Percentiles rank a stretch among this genome's conserved stretches.
These are phyloP conservation scores for Phascolomyces articulosus DNA, from an alignment of 371 early-diverging fungal species.

Conservation along the genomic window DNA sequence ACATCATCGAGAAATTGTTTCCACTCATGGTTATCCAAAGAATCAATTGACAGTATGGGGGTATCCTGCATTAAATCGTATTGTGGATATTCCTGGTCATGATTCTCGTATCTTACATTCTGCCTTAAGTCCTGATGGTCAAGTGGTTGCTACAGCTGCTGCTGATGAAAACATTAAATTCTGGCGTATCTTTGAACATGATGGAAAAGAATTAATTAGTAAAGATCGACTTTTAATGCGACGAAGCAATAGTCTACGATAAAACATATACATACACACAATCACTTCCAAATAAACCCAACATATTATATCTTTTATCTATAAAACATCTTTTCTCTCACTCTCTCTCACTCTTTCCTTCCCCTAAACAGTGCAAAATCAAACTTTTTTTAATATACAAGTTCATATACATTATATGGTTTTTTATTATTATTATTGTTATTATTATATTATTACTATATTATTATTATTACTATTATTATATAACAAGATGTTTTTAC, in stretches of 20 bases:
- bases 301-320: too few relatives aligned
- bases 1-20: constrained; percentile 92
- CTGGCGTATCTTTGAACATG: constrained; percentile 89
- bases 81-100: constrained; percentile 86
- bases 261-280: constrained; percentile 7
- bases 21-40: constrained; percentile 93
- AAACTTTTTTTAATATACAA: too few relatives aligned
- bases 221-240: constrained; percentile 9
- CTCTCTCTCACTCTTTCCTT: too few relatives aligned
- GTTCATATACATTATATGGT: too few relatives aligned
- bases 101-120: constrained; percentile 90
- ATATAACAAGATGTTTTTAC: too few relatives aligned
- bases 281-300: too few relatives aligned
- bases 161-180: constrained; percentile 98
- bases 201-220: constrained; percentile 15
- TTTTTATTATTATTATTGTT: constrained; percentile 2
- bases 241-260: constrained; percentile 23
- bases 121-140: constrained; percentile 93
- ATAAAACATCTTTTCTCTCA: constrained; percentile 1
- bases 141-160: constrained; percentile 89
- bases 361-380: too few relatives aligned
- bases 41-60: constrained; percentile 92
- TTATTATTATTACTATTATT: too few relatives aligned
- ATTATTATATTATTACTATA: neutral
- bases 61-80: constrained; percentile 80